phyloP scores from a whole-genome alignment of 805 yeast species.

The Tetrapisispora namnaoensis region DNA sequence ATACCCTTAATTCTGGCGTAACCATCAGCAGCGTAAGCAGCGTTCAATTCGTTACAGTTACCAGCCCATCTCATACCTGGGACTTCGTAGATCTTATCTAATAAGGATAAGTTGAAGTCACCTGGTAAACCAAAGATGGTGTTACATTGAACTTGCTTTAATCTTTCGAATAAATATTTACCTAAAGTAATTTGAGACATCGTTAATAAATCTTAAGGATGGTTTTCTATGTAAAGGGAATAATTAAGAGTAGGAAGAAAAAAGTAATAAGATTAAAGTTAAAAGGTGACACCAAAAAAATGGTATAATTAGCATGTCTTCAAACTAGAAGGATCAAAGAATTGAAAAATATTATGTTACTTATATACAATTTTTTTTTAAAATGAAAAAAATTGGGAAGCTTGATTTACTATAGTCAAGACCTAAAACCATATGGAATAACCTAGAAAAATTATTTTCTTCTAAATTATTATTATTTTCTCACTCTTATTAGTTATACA shows the following conservation, averaged over 20 bases:
- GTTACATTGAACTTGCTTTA: constrained; percentile 58
- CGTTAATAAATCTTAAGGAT: constrained; percentile 4
- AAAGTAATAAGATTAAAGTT: background rate
- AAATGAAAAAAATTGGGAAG: no score
- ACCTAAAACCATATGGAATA: no score
- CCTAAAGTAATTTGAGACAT: constrained; percentile 55
- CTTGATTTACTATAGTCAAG: background rate
- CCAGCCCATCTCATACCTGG: constrained; percentile 82
- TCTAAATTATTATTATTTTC: no score
- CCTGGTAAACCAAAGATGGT: constrained; percentile 78
- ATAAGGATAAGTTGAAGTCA: constrained; percentile 63
- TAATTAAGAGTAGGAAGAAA: background rate
- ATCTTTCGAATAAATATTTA: constrained; percentile 67
- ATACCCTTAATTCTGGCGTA: constrained; percentile 74
- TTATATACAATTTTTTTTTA: constrained; percentile 1
- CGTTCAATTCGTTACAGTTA: constrained; percentile 82
- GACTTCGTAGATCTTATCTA: constrained; percentile 66
- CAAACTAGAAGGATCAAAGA: background rate
- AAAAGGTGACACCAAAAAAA: background rate
- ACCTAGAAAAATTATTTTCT: no score
- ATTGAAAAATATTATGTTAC: background rate
- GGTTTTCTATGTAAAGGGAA: background rate
- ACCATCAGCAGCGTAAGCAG: constrained; percentile 78
- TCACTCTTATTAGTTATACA: no score
- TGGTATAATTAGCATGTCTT: no score